Evolutionary conservation across 306 rosid genomes (phyloP).

Genomic region (Cicer yamashitae): DNA sequence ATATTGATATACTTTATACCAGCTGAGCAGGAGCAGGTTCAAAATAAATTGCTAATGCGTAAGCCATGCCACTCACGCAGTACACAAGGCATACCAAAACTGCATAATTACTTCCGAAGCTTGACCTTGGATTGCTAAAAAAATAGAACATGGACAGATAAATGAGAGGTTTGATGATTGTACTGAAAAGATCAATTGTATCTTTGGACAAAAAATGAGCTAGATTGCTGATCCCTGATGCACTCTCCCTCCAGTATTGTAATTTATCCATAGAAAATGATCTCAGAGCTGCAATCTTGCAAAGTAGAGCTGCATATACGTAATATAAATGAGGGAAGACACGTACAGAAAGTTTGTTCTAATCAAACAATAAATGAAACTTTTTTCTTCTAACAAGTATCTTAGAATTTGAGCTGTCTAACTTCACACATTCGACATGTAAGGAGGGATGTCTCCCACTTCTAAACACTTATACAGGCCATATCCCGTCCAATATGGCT

Average conservation of each 20-base stretch:
- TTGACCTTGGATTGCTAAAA: constrained; percentile 96
- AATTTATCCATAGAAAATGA: constrained; percentile 80
- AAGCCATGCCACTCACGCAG: constrained; percentile 89
- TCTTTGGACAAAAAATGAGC: constrained; percentile 90
- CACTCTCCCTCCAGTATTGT: constrained; percentile 88
- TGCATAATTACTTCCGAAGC: constrained; percentile 64
- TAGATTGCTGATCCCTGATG: constrained; percentile 83
- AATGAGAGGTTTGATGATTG: constrained; percentile 78
- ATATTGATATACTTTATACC: constrained; percentile 50
- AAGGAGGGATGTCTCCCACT: neutral
- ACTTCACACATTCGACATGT: neutral
- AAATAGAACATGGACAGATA: constrained; percentile 95
- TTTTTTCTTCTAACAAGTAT: constrained; percentile 7
- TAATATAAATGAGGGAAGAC: constrained; percentile 24
- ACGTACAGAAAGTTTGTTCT: neutral
- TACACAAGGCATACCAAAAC: constrained; percentile 78
- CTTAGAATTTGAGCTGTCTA: neutral
- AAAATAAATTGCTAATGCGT: constrained; percentile 71
- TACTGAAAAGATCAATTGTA: constrained; percentile 75
- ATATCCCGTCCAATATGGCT: neutral
- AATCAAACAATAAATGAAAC: neutral
- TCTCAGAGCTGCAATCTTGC: constrained; percentile 90
- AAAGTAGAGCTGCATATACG: constrained; percentile 74
- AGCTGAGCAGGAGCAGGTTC: constrained; percentile 93
- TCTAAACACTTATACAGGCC: neutral